Conservation (phyloP, 768 basidiomycete species). For the Termitomyces titanicus region DNA sequence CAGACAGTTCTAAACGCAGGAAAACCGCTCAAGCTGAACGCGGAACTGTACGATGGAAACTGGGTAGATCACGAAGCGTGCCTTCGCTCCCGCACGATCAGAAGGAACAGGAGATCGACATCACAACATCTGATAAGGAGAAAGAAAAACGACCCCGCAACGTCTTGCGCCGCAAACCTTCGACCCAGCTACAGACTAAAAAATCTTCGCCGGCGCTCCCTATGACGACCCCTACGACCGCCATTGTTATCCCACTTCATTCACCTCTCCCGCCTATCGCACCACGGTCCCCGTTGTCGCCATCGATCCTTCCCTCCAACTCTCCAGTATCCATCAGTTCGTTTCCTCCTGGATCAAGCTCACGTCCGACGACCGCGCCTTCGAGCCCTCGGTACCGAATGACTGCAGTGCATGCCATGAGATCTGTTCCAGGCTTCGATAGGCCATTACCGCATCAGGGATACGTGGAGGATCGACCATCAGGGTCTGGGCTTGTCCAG, state of each 20-base stretch:
- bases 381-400: neutral
- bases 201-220: neutral
- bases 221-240: neutral
- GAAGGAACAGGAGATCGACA: neutral
- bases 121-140: neutral
- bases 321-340: neutral
- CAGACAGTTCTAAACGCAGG: neutral
- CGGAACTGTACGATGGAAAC: neutral
- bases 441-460: neutral
- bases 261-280: conserved; percentile 9
- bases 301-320: conserved; percentile 2
- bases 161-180: conserved; percentile 11
- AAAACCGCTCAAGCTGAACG: conserved; percentile 5
- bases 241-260: neutral
- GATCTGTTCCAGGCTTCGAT: neutral
- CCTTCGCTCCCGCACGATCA: neutral
- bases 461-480: neutral
- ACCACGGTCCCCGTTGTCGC: conserved; percentile 7
- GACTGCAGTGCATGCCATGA: neutral
- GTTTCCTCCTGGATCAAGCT: neutral
- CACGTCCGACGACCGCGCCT: neutral
- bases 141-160: conserved; percentile 10
- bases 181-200: neutral
- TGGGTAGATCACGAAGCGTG: conserved; percentile 1
- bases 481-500: neutral